Evolutionary conservation across 441 rosid genomes (phyloP).

Genomic region (Euphorbia celastroides): DNA sequence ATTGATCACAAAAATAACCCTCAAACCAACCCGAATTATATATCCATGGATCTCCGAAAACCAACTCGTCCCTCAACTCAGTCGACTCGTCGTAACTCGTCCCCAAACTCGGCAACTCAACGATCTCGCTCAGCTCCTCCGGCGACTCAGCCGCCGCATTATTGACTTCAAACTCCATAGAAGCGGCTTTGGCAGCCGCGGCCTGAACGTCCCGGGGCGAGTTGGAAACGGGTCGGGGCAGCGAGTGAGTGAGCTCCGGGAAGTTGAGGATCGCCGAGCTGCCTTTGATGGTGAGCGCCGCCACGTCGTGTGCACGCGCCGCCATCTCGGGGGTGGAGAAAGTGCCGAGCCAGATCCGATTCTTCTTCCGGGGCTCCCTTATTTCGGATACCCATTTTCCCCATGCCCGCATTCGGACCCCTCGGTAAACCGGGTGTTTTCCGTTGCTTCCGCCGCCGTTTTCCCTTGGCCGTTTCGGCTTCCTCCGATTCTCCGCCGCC

Average conservation of each 20-base stretch:
- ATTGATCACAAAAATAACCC: conserved; percentile 29
- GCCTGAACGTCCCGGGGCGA: conserved; percentile 28
- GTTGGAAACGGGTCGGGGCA: conserved; percentile 25
- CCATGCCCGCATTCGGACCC: conserved; percentile 70
- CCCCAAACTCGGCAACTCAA: conserved; percentile 25
- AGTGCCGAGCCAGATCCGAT: conserved; percentile 83
- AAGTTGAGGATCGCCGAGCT: conserved; percentile 72
- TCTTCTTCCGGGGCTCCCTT: conserved; percentile 76
- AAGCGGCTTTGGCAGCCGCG: conserved; percentile 29
- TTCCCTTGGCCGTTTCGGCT: conserved; percentile 10
- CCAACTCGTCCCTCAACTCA: conserved; percentile 45
- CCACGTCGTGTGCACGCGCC: conserved; percentile 91
- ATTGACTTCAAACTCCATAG: conserved; percentile 20
- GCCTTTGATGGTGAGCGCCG: conserved; percentile 76
- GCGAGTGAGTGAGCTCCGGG: conserved; percentile 44
- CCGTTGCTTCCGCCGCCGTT: conserved; percentile 20
- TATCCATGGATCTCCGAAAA: conserved; percentile 44
- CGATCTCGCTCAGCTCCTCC: conserved; percentile 25
- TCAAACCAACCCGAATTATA: conserved; percentile 41
- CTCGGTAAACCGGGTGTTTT: conserved; percentile 48
- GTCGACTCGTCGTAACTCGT: conserved; percentile 38
- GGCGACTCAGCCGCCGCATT: conserved; percentile 9
- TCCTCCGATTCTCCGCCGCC: conserved; percentile 6
- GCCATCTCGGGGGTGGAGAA: conserved; percentile 92
- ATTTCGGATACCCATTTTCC: conserved; percentile 88